Conservation (phyloP, 139 green algal species). For the Tetraselmis striata region DNA sequence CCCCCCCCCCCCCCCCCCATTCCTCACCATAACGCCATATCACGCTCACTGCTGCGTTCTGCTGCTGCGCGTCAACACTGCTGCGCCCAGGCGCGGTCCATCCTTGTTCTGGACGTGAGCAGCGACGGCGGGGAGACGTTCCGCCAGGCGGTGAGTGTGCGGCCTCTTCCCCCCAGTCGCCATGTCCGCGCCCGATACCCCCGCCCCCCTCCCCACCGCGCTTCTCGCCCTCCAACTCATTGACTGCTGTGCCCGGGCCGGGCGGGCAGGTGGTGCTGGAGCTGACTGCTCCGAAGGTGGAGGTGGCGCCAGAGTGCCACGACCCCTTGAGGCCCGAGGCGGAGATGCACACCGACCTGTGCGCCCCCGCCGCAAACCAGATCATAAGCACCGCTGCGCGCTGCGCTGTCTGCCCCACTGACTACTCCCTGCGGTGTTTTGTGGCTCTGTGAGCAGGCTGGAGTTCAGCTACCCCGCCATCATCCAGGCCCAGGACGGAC, state of each 20-base stretch:
- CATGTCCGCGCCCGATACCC: too few relatives aligned
- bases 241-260: too few relatives aligned
- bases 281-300: neutral
- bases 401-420: too few relatives aligned
- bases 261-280: neutral
- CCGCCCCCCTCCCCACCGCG: too few relatives aligned
- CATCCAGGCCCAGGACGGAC: conserved; percentile 2
- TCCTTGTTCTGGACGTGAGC: neutral
- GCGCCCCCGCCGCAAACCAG: too few relatives aligned
- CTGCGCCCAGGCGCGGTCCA: neutral
- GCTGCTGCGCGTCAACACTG: too few relatives aligned
- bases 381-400: too few relatives aligned
- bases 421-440: neutral
- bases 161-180: too few relatives aligned
- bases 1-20: too few relatives aligned
- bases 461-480: conserved; percentile 9
- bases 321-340: neutral
- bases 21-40: too few relatives aligned
- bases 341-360: neutral
- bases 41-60: too few relatives aligned
- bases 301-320: neutral
- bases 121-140: neutral
- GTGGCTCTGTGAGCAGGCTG: neutral
- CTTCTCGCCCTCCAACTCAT: too few relatives aligned
- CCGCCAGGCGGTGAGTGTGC: neutral